Evolutionary conservation across 1,284 basidiomycete genomes (phyloP).

Genomic region (Sporisorium iseilematis-ciliati): DNA sequence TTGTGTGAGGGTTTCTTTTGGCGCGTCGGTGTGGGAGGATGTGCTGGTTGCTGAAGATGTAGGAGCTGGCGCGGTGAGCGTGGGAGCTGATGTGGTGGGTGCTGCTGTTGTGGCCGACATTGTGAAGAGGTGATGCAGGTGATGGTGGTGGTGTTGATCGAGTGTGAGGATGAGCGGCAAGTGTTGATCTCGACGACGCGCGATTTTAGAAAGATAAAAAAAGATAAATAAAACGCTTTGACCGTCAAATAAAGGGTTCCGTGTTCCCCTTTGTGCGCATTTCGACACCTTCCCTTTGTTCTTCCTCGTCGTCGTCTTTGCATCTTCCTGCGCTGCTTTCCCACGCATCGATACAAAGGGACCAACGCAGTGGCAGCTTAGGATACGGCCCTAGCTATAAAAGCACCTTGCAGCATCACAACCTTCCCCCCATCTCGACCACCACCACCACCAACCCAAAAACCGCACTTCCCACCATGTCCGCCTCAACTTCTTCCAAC

Average conservation of each 20-base stretch:
- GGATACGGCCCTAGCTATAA: neutral
- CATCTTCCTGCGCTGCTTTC: neutral
- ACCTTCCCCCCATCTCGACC: neutral
- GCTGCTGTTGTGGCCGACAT: conserved; percentile 9
- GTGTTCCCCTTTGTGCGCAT: conserved; percentile 10
- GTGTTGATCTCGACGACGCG: conserved; percentile 26
- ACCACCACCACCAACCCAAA: neutral
- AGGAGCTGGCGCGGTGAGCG: neutral
- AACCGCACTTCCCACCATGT: conserved; percentile 13
- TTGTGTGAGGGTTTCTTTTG: neutral
- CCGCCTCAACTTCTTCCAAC: conserved; percentile 15
- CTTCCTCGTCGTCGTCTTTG: neutral
- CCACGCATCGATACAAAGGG: conserved; percentile 5
- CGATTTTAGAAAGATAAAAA: neutral
- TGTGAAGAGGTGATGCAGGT: neutral
- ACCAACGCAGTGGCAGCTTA: neutral
- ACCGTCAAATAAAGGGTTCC: too few species aligned
- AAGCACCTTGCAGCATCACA: neutral
- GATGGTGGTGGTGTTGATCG: conserved; percentile 6
- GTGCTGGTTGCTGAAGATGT: conserved; percentile 12
- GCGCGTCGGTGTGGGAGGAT: conserved; percentile 7
- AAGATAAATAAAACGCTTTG: neutral
- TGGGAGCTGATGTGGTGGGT: conserved; percentile 6
- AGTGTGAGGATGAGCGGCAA: neutral
- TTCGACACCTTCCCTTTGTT: neutral